These are phyloP conservation scores for Zygoascus ofunaensis DNA, from an alignment of 805 yeast genomes.

Conservation along the genomic window DNA sequence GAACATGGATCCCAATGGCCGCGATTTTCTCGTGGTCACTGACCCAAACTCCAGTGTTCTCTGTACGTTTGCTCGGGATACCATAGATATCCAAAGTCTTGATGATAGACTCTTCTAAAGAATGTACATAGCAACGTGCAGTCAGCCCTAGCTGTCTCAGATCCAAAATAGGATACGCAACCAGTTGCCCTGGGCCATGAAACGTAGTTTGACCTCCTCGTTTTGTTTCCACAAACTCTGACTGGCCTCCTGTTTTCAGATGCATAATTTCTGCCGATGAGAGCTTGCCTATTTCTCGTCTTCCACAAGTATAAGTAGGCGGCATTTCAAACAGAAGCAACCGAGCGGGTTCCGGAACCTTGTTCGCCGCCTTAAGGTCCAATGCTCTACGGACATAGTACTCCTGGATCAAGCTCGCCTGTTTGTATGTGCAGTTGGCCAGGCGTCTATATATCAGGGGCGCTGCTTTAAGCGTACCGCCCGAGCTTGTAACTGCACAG, in stretches of 20 bases:
- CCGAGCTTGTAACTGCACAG: not conserved
- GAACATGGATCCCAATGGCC: constrained; percentile 81
- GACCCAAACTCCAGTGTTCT: constrained; percentile 87
- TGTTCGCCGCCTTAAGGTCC: constrained; percentile 16
- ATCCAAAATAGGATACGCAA: constrained; percentile 72
- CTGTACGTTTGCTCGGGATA: constrained; percentile 44
- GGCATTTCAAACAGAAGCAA: constrained; percentile 44
- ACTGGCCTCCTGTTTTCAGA: constrained; percentile 27
- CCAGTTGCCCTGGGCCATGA: constrained; percentile 94
- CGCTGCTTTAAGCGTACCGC: not conserved
- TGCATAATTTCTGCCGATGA: constrained; percentile 23
- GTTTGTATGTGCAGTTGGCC: constrained; percentile 16
- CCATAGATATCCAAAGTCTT: constrained; percentile 35
- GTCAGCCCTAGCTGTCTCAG: constrained; percentile 51
- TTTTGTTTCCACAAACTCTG: constrained; percentile 63
- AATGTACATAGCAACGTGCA: constrained; percentile 56
- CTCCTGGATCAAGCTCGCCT: constrained; percentile 17
- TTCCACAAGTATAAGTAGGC: constrained; percentile 87
- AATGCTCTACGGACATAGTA: constrained; percentile 15
- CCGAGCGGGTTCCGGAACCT: constrained; percentile 1
- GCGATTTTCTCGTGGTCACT: constrained; percentile 56
- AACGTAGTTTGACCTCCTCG: constrained; percentile 96
- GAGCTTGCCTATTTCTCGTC: constrained; percentile 56
- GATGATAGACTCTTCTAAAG: constrained; percentile 51
- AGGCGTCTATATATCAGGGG: constrained; percentile 9